A percentile compares a stretch with the other conserved stretches of the same genome.
These are phyloP conservation scores for Spizellomyces punctatus DNA, from an alignment of 192 early-diverging fungal genomes.

Conservation along the genomic window DNA sequence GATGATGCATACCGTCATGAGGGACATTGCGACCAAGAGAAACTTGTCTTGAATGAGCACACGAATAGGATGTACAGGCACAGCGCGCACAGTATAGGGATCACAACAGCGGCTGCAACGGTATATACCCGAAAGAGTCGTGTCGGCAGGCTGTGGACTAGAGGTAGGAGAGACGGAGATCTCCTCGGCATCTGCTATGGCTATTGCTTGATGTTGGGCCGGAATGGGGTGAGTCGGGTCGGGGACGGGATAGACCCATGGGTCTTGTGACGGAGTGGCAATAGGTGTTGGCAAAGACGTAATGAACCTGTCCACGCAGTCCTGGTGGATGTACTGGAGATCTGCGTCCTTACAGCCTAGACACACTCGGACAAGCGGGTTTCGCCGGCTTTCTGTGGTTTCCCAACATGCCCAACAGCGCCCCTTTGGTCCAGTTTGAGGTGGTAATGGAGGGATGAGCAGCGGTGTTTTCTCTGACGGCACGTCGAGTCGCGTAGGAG, in stretches of 20 bases:
- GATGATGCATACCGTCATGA: constrained; percentile 40
- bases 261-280: neutral
- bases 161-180: neutral
- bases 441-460: too few species aligned
- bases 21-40: constrained; percentile 32
- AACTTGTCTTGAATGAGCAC: constrained; percentile 30
- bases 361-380: constrained; percentile 54
- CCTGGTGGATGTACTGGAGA: constrained; percentile 55
- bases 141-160: neutral
- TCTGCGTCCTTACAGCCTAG: constrained; percentile 55
- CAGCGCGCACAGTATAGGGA: constrained; percentile 32
- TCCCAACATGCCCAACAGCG: constrained; percentile 45
- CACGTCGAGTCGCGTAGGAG: too few species aligned
- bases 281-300: constrained; percentile 38
- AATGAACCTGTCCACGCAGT: constrained; percentile 50
- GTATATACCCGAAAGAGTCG: constrained; percentile 11
- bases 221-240: neutral
- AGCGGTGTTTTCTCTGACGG: too few species aligned
- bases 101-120: constrained; percentile 47
- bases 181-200: neutral
- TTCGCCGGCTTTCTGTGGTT: constrained; percentile 19
- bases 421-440: constrained; percentile 15
- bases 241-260: neutral
- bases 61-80: constrained; percentile 26
- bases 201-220: neutral